These are phyloP conservation scores for Leccinum fuscescens DNA, from an alignment of 1,284 basidiomycete species.

Conservation along the genomic window DNA sequence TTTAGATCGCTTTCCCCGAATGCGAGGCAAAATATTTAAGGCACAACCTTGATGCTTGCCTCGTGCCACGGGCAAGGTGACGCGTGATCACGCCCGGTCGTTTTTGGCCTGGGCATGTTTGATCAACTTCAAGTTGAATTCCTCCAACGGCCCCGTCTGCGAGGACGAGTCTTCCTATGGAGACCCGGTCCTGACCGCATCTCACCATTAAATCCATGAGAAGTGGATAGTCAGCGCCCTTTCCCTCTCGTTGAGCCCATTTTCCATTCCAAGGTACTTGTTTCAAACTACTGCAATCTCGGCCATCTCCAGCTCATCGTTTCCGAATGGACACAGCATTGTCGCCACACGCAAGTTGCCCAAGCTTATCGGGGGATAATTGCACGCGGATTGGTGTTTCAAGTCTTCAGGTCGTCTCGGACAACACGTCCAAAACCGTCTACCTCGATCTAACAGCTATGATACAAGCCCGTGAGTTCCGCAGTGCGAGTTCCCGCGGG, in stretches of 20 bases:
- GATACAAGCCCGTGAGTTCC: neutral
- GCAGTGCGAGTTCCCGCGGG: neutral
- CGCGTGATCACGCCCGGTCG: neutral
- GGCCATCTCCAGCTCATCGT: constrained; percentile 2
- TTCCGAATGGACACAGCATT: neutral
- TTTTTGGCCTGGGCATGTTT: constrained; percentile 2
- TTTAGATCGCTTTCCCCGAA: constrained; percentile 4
- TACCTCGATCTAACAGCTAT: neutral
- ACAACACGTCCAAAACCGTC: neutral
- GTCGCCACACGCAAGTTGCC: neutral
- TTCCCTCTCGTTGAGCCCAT: neutral
- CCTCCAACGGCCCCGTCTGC: neutral
- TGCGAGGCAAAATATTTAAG: constrained; percentile 11
- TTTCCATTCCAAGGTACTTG: neutral
- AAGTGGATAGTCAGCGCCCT: neutral
- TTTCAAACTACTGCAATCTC: neutral
- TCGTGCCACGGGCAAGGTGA: constrained; percentile 5
- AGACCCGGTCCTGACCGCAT: neutral
- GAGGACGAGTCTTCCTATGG: neutral
- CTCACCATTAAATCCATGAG: neutral
- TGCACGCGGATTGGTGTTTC: constrained; percentile 2
- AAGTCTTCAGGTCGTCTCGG: neutral
- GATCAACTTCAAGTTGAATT: neutral
- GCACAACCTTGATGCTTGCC: constrained; percentile 12
- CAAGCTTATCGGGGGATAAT: constrained; percentile 4